Evolutionary conservation across 2,329 filamentous ascomycete species (phyloP).

Genomic region (Exophiala viscosa): DNA sequence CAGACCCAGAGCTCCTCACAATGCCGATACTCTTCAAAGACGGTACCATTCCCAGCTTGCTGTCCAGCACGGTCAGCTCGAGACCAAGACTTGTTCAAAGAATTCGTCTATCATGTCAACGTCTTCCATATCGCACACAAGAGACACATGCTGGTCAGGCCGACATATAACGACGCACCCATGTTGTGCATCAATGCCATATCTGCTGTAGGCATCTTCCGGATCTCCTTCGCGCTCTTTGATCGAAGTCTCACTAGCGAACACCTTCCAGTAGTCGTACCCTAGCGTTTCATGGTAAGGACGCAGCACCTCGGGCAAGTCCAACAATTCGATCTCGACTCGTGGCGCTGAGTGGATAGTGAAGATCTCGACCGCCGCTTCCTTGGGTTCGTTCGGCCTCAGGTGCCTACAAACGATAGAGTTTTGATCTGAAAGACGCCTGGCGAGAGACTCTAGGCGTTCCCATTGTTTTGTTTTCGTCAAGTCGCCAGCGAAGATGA

Average conservation of each 20-base stretch:
- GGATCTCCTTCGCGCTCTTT: constrained; percentile 49
- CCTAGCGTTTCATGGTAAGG: constrained; percentile 47
- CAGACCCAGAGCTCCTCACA: too few species aligned
- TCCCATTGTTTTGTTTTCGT: constrained; percentile 40
- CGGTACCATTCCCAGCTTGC: too few species aligned
- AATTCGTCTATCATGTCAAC: constrained; percentile 24
- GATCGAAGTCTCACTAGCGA: constrained; percentile 53
- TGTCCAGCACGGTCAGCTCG: too few species aligned
- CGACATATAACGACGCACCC: constrained; percentile 60
- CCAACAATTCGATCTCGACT: constrained; percentile 48
- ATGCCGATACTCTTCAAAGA: too few species aligned
- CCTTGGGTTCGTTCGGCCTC: constrained; percentile 36
- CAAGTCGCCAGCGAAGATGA: constrained; percentile 61
- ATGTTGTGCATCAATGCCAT: constrained; percentile 53
- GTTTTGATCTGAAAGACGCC: constrained; percentile 35
- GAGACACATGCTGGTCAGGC: constrained; percentile 64
- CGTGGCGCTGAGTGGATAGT: constrained; percentile 57
- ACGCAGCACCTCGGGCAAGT: constrained; percentile 50
- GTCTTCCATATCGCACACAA: constrained; percentile 23
- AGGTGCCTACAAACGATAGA: constrained; percentile 48
- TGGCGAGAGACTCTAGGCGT: constrained; percentile 49
- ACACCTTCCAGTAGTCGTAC: constrained; percentile 57
- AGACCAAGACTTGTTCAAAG: constrained; percentile 7
- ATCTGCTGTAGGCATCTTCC: constrained; percentile 45
- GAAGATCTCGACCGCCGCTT: constrained; percentile 57